Conservation (phyloP, 2,329 filamentous ascomycete genomes). For the Daldinia eschscholtzii region DNA sequence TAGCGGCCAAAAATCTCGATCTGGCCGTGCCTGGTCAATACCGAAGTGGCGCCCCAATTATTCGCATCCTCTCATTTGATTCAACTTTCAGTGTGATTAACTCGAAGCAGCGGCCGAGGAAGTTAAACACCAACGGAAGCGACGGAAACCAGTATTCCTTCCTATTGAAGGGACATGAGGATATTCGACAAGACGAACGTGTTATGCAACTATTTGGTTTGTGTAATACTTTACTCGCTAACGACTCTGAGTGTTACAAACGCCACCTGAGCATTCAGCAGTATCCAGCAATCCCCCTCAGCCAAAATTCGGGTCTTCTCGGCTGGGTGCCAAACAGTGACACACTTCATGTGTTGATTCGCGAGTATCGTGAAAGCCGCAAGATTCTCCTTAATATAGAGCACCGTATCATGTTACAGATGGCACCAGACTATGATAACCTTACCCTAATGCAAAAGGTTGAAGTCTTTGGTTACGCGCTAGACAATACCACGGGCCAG, state of each 20-base stretch:
- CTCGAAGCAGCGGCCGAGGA: slow-evolving; percentile 95
- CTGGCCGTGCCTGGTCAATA: slow-evolving; percentile 97
- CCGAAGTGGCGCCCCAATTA: slow-evolving; percentile 79
- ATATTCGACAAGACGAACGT: slow-evolving; percentile 98
- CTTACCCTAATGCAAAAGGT: slow-evolving; percentile 99
- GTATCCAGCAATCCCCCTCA: slow-evolving; percentile 96
- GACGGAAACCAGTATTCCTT: slow-evolving; percentile 91
- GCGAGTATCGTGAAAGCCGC: slow-evolving; percentile 95
- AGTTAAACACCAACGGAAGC: slow-evolving; percentile 87
- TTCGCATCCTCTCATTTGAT: slow-evolving; percentile 90
- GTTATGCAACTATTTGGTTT: slow-evolving; percentile 99
- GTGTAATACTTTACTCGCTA: slow-evolving; percentile 93
- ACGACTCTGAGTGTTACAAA: slow-evolving; percentile 97
- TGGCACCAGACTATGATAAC: slow-evolving; percentile 99
- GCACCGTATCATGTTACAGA: slow-evolving; percentile 99
- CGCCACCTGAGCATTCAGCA: slow-evolving; percentile 95
- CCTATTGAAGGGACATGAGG: slow-evolving; percentile 97
- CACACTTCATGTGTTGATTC: slow-evolving; percentile 94
- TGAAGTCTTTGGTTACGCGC: slow-evolving; percentile 97
- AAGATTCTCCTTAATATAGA: slow-evolving; percentile 99
- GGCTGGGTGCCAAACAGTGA: slow-evolving; percentile 99
- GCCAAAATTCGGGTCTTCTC: slow-evolving; percentile 93
- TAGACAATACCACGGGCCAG: slow-evolving; percentile 99
- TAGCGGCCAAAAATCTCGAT: slow-evolving; percentile 86
- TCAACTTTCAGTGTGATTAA: slow-evolving; percentile 91